A percentile compares a stretch with the other conserved stretches of the same genome.
These are phyloP conservation scores for Paraphoma sp. DNA, from an alignment of 2,329 filamentous ascomycete genomes.

Conservation along the genomic window DNA sequence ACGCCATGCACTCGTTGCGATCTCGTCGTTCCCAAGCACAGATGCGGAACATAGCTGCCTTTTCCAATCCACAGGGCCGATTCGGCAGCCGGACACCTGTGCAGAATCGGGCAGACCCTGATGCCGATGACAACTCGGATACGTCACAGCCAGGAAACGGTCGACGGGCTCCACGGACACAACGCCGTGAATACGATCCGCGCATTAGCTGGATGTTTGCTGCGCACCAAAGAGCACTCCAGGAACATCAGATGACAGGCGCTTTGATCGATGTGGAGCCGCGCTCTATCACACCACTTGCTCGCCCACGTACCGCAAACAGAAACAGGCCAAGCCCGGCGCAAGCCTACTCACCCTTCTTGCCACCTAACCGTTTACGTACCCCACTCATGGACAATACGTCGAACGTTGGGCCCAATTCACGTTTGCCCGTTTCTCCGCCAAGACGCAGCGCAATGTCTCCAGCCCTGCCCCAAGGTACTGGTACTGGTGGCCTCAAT, in stretches of 20 bases:
- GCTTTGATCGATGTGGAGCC: slow-evolving; percentile 45
- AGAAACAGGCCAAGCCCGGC: slow-evolving; percentile 47
- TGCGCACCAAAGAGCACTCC: slow-evolving; percentile 47
- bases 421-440: slow-evolving; percentile 39
- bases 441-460: slow-evolving; percentile 34
- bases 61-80: slow-evolving; percentile 29
- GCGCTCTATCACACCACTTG: slow-evolving; percentile 47
- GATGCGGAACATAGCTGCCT: slow-evolving; percentile 37
- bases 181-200: slow-evolving; percentile 48
- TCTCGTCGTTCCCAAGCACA: slow-evolving; percentile 44
- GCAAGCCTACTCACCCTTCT: slow-evolving; percentile 44
- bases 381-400: slow-evolving; percentile 44
- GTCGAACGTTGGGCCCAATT: slow-evolving; percentile 25
- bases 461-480: slow-evolving; percentile 23
- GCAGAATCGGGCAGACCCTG: slow-evolving; percentile 36
- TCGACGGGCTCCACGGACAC: slow-evolving; percentile 27
- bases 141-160: slow-evolving; percentile 41
- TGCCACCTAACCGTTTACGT: slow-evolving; percentile 41
- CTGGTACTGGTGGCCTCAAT: slow-evolving; percentile 16
- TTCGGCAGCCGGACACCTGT: slow-evolving; percentile 33
- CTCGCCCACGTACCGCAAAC: slow-evolving; percentile 48
- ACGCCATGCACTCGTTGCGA: slow-evolving; percentile 41
- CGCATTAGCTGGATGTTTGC: slow-evolving; percentile 52
- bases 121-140: slow-evolving; percentile 50
- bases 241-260: slow-evolving; percentile 40